Evolutionary conservation across 768 basidiomycete species (phyloP).

Genomic region (Lactifluus piperatus): DNA sequence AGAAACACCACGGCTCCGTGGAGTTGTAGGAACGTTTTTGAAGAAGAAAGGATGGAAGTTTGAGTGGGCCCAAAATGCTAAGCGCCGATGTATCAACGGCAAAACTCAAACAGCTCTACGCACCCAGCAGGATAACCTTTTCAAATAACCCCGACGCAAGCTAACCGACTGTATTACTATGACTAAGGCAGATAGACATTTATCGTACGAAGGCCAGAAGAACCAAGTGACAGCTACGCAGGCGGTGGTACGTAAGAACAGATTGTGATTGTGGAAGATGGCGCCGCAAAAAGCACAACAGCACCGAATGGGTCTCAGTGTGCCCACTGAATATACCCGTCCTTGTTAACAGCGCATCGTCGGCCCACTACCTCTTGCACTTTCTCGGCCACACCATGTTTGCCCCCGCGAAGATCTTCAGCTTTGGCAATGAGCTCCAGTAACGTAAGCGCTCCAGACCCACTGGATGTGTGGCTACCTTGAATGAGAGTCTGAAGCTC

Average conservation of each 20-base stretch:
- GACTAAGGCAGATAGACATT: background rate
- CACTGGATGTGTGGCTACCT: slow-evolving; percentile 54
- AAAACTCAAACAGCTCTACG: background rate
- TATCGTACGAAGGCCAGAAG: background rate
- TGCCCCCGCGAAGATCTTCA: slow-evolving; percentile 37
- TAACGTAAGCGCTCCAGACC: slow-evolving; percentile 49
- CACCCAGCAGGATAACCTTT: background rate
- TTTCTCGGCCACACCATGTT: slow-evolving; percentile 64
- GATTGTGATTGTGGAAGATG: background rate
- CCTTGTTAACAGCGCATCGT: slow-evolving; percentile 52
- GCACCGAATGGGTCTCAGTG: slow-evolving; percentile 22
- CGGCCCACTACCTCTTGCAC: slow-evolving; percentile 67
- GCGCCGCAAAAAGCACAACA: background rate
- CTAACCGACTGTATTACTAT: background rate
- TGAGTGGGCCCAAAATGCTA: too few species aligned
- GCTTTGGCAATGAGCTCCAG: slow-evolving; percentile 58
- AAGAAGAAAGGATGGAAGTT: background rate
- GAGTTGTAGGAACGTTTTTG: background rate
- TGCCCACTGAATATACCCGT: slow-evolving; percentile 50
- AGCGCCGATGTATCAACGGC: background rate
- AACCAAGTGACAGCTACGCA: background rate
- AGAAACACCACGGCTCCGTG: background rate
- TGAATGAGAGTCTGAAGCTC: slow-evolving; percentile 60
- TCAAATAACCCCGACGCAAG: background rate
- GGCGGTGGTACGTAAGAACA: background rate